Evolutionary conservation across 257 asterid genomes (phyloP).

Genomic region (Marsdenia floribunda): DNA sequence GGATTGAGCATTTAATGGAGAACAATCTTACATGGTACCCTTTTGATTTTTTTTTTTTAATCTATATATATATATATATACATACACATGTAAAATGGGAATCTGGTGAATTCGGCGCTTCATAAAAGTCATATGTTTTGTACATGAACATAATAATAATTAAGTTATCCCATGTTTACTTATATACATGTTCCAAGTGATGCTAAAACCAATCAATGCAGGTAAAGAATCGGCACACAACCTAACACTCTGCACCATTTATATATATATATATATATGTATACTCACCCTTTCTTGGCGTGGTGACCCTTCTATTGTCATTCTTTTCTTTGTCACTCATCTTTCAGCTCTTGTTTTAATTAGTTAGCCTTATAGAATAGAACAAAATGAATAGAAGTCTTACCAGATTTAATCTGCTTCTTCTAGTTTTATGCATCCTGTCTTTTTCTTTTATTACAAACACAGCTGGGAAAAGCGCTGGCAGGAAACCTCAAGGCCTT

Average conservation of each 20-base stretch:
- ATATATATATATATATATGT: too few relatives aligned
- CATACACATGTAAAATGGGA: neutral
- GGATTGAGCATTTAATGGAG: conserved; percentile 4
- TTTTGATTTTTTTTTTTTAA: neutral
- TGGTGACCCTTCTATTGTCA: neutral
- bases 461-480: conserved; percentile 10
- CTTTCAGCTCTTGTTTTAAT: neutral
- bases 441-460: conserved; percentile 11
- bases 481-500: conserved; percentile 1
- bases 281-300: too few relatives aligned
- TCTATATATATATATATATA: too few relatives aligned
- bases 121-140: neutral
- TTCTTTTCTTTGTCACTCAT: neutral
- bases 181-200: neutral
- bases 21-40: neutral
- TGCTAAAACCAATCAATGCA: neutral
- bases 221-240: neutral
- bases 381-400: neutral
- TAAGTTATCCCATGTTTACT: neutral
- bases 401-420: neutral
- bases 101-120: neutral
- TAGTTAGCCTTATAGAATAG: neutral
- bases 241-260: neutral
- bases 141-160: neutral
- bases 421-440: conserved; percentile 5